phyloP scores from a whole-genome alignment of 2,329 filamentous ascomycete genomes.

The Alternaria arborescens region DNA sequence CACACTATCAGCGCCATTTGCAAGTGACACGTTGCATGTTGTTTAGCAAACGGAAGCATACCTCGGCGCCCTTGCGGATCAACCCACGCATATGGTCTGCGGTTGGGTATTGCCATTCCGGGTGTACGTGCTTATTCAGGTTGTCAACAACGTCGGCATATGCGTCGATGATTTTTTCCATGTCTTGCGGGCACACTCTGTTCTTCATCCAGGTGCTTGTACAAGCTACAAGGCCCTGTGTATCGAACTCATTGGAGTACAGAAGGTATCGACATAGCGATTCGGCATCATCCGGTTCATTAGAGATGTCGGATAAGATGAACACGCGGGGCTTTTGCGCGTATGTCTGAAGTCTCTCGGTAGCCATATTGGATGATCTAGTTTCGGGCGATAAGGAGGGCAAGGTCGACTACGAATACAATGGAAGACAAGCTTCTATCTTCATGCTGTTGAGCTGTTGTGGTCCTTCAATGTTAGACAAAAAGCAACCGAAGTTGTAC shows the following conservation, averaged over 20 bases:
- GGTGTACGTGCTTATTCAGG: constrained; percentile 59
- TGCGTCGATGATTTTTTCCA: constrained; percentile 48
- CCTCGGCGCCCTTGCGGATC: constrained; percentile 45
- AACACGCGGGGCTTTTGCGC: constrained; percentile 51
- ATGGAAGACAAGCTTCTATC: not conserved
- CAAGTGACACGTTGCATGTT: not conserved
- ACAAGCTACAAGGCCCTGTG: constrained; percentile 50
- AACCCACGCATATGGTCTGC: constrained; percentile 36
- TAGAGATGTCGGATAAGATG: constrained; percentile 52
- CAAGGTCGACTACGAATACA: not conserved
- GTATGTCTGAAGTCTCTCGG: constrained; percentile 38
- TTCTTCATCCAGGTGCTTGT: constrained; percentile 54
- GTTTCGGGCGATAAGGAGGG: not conserved
- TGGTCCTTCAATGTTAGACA: constrained; percentile 28
- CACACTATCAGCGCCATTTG: not conserved
- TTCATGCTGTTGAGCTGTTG: constrained; percentile 22
- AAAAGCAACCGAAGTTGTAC: constrained; percentile 28
- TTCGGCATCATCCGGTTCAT: constrained; percentile 53
- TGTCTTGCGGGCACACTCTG: constrained; percentile 45
- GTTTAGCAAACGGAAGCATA: constrained; percentile 11
- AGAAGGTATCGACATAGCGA: constrained; percentile 51
- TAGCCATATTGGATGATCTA: constrained; percentile 30
- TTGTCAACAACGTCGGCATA: constrained; percentile 53
- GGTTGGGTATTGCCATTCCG: constrained; percentile 41
- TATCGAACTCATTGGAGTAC: constrained; percentile 52